Evolutionary conservation across 441 rosid genomes (phyloP).

Genomic region (Lepidium campestre): DNA sequence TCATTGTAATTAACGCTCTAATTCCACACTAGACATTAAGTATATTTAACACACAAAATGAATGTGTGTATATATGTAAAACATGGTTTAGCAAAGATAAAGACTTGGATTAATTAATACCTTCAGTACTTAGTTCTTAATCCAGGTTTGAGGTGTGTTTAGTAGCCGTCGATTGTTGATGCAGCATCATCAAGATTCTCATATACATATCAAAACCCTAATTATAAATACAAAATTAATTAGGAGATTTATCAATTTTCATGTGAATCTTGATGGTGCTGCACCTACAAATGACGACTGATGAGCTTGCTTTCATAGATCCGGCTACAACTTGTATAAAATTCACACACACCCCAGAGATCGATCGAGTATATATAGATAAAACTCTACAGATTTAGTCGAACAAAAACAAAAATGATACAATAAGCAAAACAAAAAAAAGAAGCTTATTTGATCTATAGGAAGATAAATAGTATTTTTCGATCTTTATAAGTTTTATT

Average conservation of each 20-base stretch:
- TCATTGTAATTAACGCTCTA: conserved; percentile 10
- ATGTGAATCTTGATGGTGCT: conserved; percentile 92
- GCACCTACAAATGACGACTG: conserved; percentile 76
- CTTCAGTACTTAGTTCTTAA: too few species aligned
- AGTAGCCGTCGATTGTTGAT: conserved; percentile 71
- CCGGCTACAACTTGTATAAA: background rate
- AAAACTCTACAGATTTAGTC: background rate
- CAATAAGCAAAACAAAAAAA: background rate
- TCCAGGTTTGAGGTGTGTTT: too few species aligned
- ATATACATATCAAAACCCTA: conserved; percentile 28
- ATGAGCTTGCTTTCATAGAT: conserved; percentile 20
- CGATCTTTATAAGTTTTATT: background rate
- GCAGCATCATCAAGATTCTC: conserved; percentile 99
- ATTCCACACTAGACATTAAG: background rate
- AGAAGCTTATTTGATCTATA: background rate
- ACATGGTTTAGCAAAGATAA: background rate
- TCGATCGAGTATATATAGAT: background rate
- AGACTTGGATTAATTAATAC: too few species aligned
- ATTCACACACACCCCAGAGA: background rate
- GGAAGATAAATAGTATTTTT: background rate
- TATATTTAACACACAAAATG: background rate
- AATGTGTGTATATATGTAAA: background rate
- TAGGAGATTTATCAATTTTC: conserved; percentile 16
- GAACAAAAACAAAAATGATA: background rate
- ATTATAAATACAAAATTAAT: background rate